A percentile compares a stretch with the other conserved stretches of the same genome.
Conservation (phyloP, 2,329 filamentous ascomycete genomes). For the Ampelomyces quisqualis region DNA sequence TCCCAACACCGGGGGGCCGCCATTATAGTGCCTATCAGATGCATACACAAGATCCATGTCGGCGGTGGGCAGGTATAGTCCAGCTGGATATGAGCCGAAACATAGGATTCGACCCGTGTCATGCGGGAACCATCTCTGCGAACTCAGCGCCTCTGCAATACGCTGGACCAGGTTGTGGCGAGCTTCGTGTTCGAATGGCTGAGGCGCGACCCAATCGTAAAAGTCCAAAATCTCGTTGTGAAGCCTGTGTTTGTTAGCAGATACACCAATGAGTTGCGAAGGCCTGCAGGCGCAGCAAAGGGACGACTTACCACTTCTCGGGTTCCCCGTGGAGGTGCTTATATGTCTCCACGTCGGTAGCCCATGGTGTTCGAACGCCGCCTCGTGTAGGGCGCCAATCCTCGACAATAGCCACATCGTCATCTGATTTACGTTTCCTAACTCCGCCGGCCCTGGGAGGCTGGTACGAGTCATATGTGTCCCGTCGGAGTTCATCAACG, state of each 20-base stretch:
- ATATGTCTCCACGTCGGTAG: constrained; percentile 49
- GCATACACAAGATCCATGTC: constrained; percentile 94
- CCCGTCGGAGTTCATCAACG: constrained; percentile 8
- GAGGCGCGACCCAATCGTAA: constrained; percentile 78
- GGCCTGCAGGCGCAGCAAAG: background rate
- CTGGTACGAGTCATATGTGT: constrained; percentile 10
- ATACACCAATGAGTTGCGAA: background rate
- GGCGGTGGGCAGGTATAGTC: constrained; percentile 70
- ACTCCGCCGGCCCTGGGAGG: constrained; percentile 12
- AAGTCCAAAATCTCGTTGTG: constrained; percentile 91
- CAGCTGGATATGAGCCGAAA: constrained; percentile 94
- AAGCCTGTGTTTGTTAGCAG: constrained; percentile 56
- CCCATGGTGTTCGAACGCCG: constrained; percentile 54
- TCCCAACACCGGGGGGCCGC: constrained; percentile 45
- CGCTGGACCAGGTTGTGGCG: constrained; percentile 71
- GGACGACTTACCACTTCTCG: constrained; percentile 49
- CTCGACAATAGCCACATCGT: constrained; percentile 42
- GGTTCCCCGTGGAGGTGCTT: constrained; percentile 55
- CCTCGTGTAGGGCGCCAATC: constrained; percentile 46
- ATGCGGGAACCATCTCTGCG: constrained; percentile 17
- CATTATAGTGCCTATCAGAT: constrained; percentile 60
- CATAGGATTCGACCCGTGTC: constrained; percentile 62
- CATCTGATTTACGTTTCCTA: constrained; percentile 68
- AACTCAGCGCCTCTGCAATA: constrained; percentile 60
- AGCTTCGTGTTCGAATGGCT: constrained; percentile 72